Percentiles rank a stretch among this genome's conserved stretches.
phyloP scores from a whole-genome alignment of 352 stramenopile species.

The Phytophthora chlamydospora region DNA sequence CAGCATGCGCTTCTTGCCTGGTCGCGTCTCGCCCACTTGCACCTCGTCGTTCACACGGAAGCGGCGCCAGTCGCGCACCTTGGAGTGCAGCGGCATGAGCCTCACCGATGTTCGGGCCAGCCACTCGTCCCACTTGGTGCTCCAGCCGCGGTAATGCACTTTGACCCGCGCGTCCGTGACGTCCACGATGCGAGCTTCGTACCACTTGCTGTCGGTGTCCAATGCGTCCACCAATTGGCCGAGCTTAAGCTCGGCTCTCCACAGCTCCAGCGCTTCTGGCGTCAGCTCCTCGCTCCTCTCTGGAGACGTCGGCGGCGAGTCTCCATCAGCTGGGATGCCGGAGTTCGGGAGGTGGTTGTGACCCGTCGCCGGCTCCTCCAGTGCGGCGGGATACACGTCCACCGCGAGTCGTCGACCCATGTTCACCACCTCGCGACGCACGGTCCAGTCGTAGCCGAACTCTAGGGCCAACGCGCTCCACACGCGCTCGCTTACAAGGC shows the following conservation, averaged over 20 bases:
- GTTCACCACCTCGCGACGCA: conserved; percentile 56
- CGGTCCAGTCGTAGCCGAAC: conserved; percentile 71
- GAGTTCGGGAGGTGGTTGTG: conserved; percentile 17
- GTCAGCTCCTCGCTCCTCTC: conserved; percentile 37
- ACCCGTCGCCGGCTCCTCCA: conserved; percentile 35
- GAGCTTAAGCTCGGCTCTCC: conserved; percentile 52
- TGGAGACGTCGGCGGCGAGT: conserved; percentile 42
- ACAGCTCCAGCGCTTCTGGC: conserved; percentile 43
- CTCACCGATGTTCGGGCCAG: conserved; percentile 88
- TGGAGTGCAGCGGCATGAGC: conserved; percentile 92
- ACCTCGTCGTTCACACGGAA: conserved; percentile 60
- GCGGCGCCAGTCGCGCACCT: conserved; percentile 66
- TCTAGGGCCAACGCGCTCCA: conserved; percentile 64
- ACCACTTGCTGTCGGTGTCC: conserved; percentile 80
- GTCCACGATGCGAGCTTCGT: conserved; percentile 60
- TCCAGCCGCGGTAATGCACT: conserved; percentile 97
- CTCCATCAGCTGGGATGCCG: neutral
- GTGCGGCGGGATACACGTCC: conserved; percentile 62
- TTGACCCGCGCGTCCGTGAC: conserved; percentile 63
- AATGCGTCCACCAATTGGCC: conserved; percentile 65
- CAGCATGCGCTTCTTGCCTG: conserved; percentile 48
- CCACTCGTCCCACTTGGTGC: conserved; percentile 97
- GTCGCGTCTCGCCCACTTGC: conserved; percentile 46
- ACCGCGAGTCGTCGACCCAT: conserved; percentile 44
- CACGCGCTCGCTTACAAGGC: conserved; percentile 67